These are phyloP conservation scores for Umbilicus rupestris DNA, from an alignment of 164 flowering plant species.

Conservation along the genomic window DNA sequence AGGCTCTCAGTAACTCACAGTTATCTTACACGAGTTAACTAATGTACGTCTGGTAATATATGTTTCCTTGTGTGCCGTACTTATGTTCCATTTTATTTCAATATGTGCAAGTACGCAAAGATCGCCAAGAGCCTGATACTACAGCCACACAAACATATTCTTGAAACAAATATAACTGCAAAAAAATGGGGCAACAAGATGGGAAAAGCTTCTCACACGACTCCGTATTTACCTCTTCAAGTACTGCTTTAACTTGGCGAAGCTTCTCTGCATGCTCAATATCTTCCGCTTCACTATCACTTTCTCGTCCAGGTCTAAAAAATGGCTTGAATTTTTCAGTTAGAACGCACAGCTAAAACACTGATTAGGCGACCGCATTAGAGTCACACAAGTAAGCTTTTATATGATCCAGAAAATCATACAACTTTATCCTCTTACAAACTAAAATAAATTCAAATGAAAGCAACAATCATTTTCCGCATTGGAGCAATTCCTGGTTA, in stretches of 20 bases:
- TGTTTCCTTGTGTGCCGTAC: background rate
- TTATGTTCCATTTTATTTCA: background rate
- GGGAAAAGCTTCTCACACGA: background rate
- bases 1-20: background rate
- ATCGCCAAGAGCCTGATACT: too few relatives aligned
- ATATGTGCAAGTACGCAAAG: too few relatives aligned
- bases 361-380: background rate
- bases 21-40: background rate
- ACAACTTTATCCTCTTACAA: background rate
- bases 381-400: background rate
- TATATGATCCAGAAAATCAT: background rate
- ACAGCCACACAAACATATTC: background rate
- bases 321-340: background rate
- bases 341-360: background rate
- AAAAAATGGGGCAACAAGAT: background rate
- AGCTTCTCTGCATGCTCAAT: constrained; percentile 98
- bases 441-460: background rate
- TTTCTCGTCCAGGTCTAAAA: constrained; percentile 83
- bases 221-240: constrained; percentile 70
- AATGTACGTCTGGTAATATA: background rate
- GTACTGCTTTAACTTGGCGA: constrained; percentile 99
- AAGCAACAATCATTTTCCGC: background rate
- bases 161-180: background rate
- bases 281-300: constrained; percentile 99
- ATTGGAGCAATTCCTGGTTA: background rate